phyloP scores from a whole-genome alignment of 1,284 basidiomycete genomes.

The Tetrapyrgos nigripes region DNA sequence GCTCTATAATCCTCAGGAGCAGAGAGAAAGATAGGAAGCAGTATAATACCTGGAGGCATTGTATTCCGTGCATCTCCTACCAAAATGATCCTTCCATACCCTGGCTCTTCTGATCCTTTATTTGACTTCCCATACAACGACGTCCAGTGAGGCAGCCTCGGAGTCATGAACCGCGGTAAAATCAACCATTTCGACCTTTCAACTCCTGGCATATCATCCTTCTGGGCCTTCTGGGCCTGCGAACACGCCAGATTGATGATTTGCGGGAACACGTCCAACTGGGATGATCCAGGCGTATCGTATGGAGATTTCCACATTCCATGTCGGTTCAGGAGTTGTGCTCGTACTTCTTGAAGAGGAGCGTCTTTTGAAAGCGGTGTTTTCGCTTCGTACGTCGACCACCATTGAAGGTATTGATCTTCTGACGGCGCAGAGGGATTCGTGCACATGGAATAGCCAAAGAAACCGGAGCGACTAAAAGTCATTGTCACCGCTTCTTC shows the following conservation, averaged over 20 bases:
- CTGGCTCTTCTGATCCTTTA: slow-evolving; percentile 10
- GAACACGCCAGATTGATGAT: slow-evolving; percentile 38
- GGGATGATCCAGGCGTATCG: slow-evolving; percentile 23
- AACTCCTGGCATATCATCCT: not conserved
- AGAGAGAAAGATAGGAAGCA: too few relatives aligned
- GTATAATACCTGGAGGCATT: slow-evolving; percentile 35
- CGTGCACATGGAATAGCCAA: slow-evolving; percentile 38
- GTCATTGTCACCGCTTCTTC: slow-evolving; percentile 40
- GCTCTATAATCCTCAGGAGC: not conserved
- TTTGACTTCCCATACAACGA: not conserved
- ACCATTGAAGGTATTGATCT: slow-evolving; percentile 40
- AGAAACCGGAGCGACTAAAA: slow-evolving; percentile 43
- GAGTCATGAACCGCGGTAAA: slow-evolving; percentile 40
- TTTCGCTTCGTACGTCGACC: slow-evolving; percentile 43
- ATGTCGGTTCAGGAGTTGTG: slow-evolving; percentile 38
- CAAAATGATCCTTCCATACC: slow-evolving; percentile 39
- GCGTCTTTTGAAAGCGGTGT: slow-evolving; percentile 30
- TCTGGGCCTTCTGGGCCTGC: not conserved
- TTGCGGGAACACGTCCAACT: slow-evolving; percentile 21
- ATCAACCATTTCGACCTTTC: slow-evolving; percentile 32
- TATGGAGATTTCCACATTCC: slow-evolving; percentile 39
- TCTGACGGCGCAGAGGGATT: slow-evolving; percentile 14
- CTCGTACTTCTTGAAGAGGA: slow-evolving; percentile 29
- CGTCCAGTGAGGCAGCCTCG: slow-evolving; percentile 39
- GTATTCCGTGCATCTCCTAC: slow-evolving; percentile 46